Base-by-base conservation (phyloP, 768 basidiomycete species). In the Lyophyllum atratum region DNA sequence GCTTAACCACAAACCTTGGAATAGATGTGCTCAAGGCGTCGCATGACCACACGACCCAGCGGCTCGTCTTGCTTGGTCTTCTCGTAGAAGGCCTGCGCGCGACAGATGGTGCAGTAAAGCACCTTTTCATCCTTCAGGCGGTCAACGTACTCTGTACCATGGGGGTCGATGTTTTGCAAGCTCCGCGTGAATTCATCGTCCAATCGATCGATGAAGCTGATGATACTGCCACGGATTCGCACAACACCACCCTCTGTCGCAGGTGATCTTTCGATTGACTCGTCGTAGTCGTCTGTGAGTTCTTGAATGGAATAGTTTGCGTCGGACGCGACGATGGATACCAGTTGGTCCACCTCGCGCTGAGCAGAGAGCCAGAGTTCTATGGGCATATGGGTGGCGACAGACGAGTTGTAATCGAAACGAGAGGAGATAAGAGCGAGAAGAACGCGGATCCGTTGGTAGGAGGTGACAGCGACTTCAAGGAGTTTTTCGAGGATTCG, bases 151-250 rank as follows among this genome's bases (percentile, higher is more conserved):
- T 99, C 97, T n/a, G 92, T 93, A 2, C 97, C 95, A 69, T 99
- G 97, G 8, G 97, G 96, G 66, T 99, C 97, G 61, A 97, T 94
- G 68, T 98, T 94, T 83, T 98, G 97, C 31, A 99, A 75, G 66
- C 93, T 95, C 68, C 92, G 92, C 43, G 95, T 98, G 71, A 99
- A 99, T 74, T 99, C 97, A 65, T 98, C 97, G 70, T 98, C 97
- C 46, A 99, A 75, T 52, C 95, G 88, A 71, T 99, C 97, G 46
- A 99, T 85, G 64, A 97, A 93, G 68, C 92, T 93, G 73, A 98
- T 96, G 71, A 99, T 85, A 68, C 92, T 96, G 42, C 97, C 97
- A 50, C 96, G 89, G 57, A 99, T 90, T 57, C 86, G 83, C 56
- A 98, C 94, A 44, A 88, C 68, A 11, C 90, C 89, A 24, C 83